Evolutionary conservation across 768 basidiomycete genomes (phyloP), one percentile per base, ranked within the genome.

Genomic region (Trametes cubensis): DNA sequence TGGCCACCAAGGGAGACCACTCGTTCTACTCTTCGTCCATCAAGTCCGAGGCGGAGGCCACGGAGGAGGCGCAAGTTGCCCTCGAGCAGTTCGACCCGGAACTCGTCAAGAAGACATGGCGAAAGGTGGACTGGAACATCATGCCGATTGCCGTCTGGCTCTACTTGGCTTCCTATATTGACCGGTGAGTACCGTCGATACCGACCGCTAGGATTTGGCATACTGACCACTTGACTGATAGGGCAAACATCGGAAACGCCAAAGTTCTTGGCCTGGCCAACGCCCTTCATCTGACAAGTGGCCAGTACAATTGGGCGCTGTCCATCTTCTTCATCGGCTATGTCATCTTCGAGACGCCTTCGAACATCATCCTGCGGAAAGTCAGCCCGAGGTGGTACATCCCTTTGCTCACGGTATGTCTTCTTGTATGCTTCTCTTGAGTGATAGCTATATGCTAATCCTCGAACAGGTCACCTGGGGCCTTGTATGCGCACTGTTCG

Each of bases 301-400:
- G 67, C 45, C 72, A 78, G 62, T 78, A 77, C 67, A 76, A 75
- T 57, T 73, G 74, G 54, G 76, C 76, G n/a, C 70, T 79, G n/a
- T 77, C 76, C 59, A 73, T 77, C 23, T 78, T 78, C 68, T 72
- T 77, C 61, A 67, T 77, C 38, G 74, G 75, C 14, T 81, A 81
- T 63, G 79, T 76, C 14, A 53, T 76, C 6, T 77, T 77, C 66
- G 79, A 81, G 64, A 72, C 75, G 3, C 79, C 79, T 0, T 75
- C 75, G 14, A 78, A 80, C 51, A 70, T 75, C 54, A 60, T 77
- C 40, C 67, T 79, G 26, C 77, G 77, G 65, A 67, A 68, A 14
- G 57, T 74, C 23, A 69, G 71, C 38, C 77, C 77, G 0, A 66
- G 69, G 38, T 76, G 72, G 57, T 78, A 77, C 73, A 75, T 78